Base-by-base conservation (phyloP, 2,329 filamentous ascomycete species). In the Colletotrichum tropicicola region DNA sequence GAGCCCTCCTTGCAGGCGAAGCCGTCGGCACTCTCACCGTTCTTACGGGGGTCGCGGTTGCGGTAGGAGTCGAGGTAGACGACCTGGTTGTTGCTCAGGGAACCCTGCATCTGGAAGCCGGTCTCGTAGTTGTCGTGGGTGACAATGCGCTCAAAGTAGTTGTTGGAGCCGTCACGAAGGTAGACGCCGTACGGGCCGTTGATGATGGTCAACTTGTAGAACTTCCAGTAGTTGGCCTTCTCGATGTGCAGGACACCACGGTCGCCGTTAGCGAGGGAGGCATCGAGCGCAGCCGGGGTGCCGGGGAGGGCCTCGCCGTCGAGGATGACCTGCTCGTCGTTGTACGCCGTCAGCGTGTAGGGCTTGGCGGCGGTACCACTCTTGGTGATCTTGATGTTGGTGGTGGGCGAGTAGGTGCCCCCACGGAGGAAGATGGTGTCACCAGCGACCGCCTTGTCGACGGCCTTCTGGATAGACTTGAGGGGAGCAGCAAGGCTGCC, bases 21-120 rank as follows among this genome's bases (percentile, higher is more conserved):
- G 1, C 82, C 82, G 56, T 85, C 82, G 9, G 83, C 82, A 39
- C 78, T 82, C 70, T 85, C 82, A 13, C 82, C 82, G 45, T 85
- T 85, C 74, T 84, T 85, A 52, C 82, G 78, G 5, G 82, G 82
- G 47, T 82, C 80, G 0, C 79, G 77, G 70, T 82, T 82, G 25
- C 73, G 71, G 66, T 81, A 82, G 3, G 79, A 81, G 70, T 82
- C 80, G 1, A 82, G 73, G 58, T 79, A 79, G 6, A 80, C 65
- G 28, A 82, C 73, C n/a, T 74, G 74, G 69, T 81, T 81, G 63
- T 79, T 77, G 30, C 65, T 60, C 0, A 73, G 67, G 25, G 66
- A 56, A 2, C 77, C 75, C 43, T 78, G 70, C 6, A 79, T 70
- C 23, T 79, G 77, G 52, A 79, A 79, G 5, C 77, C 77, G 1